Conservation (phyloP, 2,329 filamentous ascomycete species). For the Fusarium austroafricanum region DNA sequence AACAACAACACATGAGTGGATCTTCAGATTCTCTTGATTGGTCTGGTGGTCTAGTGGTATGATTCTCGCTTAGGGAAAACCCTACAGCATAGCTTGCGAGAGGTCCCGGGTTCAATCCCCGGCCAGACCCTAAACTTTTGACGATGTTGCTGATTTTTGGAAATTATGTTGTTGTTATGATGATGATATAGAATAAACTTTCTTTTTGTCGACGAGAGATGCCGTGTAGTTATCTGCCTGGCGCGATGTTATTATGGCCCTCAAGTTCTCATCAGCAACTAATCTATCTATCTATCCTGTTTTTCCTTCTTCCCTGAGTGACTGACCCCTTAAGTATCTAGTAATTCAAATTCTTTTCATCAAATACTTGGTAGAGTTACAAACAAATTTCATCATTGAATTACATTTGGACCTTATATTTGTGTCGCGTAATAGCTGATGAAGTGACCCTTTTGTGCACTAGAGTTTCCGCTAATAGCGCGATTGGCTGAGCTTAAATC, state of each 20-base stretch:
- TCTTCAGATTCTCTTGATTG: slow-evolving; percentile 31
- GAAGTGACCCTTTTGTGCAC: background rate
- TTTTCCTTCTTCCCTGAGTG: background rate
- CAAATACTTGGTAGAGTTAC: background rate
- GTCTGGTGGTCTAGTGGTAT: slow-evolving; percentile 74
- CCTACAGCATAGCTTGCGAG: slow-evolving; percentile 55
- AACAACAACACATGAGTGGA: slow-evolving; percentile 28
- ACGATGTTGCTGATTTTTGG: background rate
- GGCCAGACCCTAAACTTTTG: slow-evolving; percentile 55
- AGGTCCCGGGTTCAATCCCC: slow-evolving; percentile 61
- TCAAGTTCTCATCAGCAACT: too few relatives aligned
- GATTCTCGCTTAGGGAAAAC: slow-evolving; percentile 75
- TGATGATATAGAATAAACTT: background rate
- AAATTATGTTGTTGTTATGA: too few relatives aligned
- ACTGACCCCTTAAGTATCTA: background rate
- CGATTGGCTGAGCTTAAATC: slow-evolving; percentile 29
- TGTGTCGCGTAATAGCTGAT: background rate
- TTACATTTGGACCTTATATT: background rate
- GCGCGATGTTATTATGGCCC: background rate
- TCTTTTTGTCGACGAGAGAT: slow-evolving; percentile 1
- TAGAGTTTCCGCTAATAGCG: background rate
- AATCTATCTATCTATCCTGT: too few relatives aligned
- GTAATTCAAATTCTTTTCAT: too few relatives aligned
- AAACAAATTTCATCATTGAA: background rate
- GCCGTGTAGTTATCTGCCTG: background rate